Conservation (phyloP, 176 grass and related monocot species). For the Hordeum vulgare region DNA sequence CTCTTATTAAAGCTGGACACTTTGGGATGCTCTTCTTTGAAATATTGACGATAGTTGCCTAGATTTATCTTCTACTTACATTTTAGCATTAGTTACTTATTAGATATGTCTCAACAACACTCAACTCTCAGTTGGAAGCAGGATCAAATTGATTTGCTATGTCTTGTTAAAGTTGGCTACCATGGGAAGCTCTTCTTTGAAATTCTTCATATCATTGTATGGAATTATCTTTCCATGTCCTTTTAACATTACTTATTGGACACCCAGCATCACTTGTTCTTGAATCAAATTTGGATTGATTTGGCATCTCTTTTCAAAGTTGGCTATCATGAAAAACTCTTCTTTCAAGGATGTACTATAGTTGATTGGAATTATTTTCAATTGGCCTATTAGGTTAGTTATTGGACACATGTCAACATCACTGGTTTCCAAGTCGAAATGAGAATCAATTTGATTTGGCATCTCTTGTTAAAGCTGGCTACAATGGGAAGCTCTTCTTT, state of each 20-base stretch:
- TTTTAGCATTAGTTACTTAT: no score
- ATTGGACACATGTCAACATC: neutral
- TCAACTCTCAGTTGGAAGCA: no score
- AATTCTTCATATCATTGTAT: neutral
- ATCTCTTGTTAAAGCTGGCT: no score
- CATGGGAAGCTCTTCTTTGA: no score
- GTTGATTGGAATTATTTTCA: neutral
- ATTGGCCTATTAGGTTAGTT: neutral
- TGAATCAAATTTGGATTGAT: neutral
- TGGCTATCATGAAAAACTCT: neutral
- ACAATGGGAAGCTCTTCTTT: no score
- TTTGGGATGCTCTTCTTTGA: no score
- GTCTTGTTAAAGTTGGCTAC: no score
- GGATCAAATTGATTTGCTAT: no score
- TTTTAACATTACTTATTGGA: neutral
- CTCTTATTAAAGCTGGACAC: no score
- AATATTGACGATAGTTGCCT: no score
- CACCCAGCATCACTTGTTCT: neutral
- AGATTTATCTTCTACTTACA: no score
- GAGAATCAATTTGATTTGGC: neutral
- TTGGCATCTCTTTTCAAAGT: neutral
- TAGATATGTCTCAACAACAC: no score
- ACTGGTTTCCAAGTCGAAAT: neutral
- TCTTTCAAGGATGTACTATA: neutral
- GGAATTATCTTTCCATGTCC: neutral